Percentiles rank a stretch among this genome's conserved stretches.
Conservation (phyloP, 169 alveolate genomes). For the Plasmodium chabaudi region DNA sequence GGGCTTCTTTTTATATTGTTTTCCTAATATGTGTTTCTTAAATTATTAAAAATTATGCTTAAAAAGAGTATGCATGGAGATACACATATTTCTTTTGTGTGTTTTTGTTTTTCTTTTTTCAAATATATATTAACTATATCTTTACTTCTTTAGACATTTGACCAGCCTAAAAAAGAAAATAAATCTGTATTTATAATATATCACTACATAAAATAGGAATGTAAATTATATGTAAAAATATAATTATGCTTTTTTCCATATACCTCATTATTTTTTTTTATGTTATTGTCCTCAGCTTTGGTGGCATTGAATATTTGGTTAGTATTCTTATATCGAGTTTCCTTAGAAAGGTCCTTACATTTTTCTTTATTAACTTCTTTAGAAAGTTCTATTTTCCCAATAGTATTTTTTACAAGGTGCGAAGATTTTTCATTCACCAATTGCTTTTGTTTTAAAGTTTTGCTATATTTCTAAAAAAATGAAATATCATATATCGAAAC, state of each 20-base stretch:
- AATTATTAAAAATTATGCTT: background rate
- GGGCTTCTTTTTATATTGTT: too few species aligned
- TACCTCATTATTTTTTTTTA: background rate
- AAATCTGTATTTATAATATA: background rate
- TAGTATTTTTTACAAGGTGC: conserved; percentile 22
- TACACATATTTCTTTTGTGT: background rate
- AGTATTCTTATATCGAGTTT: background rate
- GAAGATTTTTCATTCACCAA: conserved; percentile 21
- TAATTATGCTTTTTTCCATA: background rate
- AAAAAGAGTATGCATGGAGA: background rate
- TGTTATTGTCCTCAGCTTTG: background rate
- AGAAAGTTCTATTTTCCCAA: background rate
- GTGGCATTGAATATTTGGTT: background rate
- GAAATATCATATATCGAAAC: background rate
- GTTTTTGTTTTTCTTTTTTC: background rate
- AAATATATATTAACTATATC: background rate
- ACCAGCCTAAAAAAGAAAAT: conserved; percentile 46
- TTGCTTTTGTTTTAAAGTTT: conserved; percentile 37
- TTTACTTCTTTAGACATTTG: conserved; percentile 27
- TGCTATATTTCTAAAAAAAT: conserved; percentile 43
- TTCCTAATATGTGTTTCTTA: background rate
- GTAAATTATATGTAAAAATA: background rate
- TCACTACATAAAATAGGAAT: background rate
- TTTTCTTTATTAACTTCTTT: conserved; percentile 7
- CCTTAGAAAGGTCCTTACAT: background rate